Evolutionary conservation across 2,329 filamentous ascomycete species (phyloP), one percentile per base, ranked within the genome.

Genomic region (Stagonosporopsis chrysanthemi): DNA sequence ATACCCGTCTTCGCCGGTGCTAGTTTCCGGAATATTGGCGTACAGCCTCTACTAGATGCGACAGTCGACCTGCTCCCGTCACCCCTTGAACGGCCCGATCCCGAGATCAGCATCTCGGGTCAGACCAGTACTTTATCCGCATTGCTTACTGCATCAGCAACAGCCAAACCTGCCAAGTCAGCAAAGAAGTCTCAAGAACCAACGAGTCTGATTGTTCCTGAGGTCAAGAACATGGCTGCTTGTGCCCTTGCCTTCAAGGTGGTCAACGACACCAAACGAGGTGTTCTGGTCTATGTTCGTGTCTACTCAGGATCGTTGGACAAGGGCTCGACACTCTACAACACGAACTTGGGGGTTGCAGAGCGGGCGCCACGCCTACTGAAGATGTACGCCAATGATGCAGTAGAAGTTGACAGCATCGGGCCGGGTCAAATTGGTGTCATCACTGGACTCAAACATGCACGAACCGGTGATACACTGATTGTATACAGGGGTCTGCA

Each of bases 381-480:
- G 52, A 92, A 93, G 65, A 96, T 98, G 80, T 96, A 95, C 59
- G 95, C 92, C 47, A 89, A 88, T 33, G 91, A 96, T 70, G 90
- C 93, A 0, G 86, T 96, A 15, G 92, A 97, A 62, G 88, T 98
- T 22, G 85, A 89, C 19, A 86, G 88, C 26, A 90, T 99, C 35
- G 82, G 86, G 3, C 87, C 91, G 0, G 95, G 95, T 0, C 93
- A 98, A 72, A 99, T 99, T 59, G 95, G 95, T 29, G 95, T 97
- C 4, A 89, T 99, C 47, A 88, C 90, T 14, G 95, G 94, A 0
- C 84, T 98, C 17, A 97, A 97, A 73, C 86, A 90, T 68, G 90
- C 94, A n/a, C 85, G 95, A 35, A 99, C 95, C 1, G 95, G 95
- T 1, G 95, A 99, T 71, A 99, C 95, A 0, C 78, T 99, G 0